Conservation (phyloP, 768 basidiomycete species). For the Termitomyces titanicus region DNA sequence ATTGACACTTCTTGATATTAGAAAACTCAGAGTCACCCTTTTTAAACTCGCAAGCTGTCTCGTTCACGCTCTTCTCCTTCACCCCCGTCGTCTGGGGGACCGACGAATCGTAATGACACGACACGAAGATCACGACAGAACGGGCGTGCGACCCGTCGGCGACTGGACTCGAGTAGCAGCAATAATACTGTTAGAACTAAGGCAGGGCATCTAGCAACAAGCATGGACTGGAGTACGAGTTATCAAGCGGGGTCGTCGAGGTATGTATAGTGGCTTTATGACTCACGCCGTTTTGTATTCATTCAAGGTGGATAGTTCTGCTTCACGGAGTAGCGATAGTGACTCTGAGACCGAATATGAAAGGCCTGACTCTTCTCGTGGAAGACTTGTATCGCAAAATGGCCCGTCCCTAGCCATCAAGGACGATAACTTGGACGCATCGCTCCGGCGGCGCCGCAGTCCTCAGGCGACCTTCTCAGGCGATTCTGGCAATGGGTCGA, state of each 20-base stretch:
- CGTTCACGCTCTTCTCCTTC: constrained; percentile 78
- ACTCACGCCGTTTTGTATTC: not conserved
- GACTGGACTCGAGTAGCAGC: constrained; percentile 27
- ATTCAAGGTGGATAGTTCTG: constrained; percentile 34
- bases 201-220: constrained; percentile 20
- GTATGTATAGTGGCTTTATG: constrained; percentile 33
- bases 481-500: constrained; percentile 34
- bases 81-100: constrained; percentile 56
- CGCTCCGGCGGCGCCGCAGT: constrained; percentile 27
- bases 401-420: constrained; percentile 19
- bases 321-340: constrained; percentile 46
- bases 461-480: constrained; percentile 34
- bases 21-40: not conserved
- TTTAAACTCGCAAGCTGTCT: constrained; percentile 55
- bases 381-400: constrained; percentile 34
- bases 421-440: constrained; percentile 21
- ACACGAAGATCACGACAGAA: constrained; percentile 33
- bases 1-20: not conserved
- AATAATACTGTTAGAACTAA: constrained; percentile 20
- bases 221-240: constrained; percentile 77
- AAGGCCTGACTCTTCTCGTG: constrained; percentile 34
- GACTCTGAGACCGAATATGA: constrained; percentile 60
- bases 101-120: constrained; percentile 46
- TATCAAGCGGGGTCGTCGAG: constrained; percentile 85
- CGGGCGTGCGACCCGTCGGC: constrained; percentile 31